phyloP scores from a whole-genome alignment of 441 rosid species.

The Gossypium davidsonii region DNA sequence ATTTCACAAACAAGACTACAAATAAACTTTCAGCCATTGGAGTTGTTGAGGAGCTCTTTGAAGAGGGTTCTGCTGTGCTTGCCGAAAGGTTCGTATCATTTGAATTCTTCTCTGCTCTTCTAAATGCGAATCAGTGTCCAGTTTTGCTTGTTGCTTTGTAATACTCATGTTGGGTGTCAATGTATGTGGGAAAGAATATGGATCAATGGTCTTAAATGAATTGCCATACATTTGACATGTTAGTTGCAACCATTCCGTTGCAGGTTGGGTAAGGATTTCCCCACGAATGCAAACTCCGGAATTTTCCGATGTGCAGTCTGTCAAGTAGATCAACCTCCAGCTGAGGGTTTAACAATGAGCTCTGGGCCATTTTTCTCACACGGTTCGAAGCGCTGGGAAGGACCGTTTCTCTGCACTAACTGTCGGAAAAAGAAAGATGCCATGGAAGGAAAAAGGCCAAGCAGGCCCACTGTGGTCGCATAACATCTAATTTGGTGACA shows the following conservation, averaged over 20 bases:
- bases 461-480: conserved; percentile 42
- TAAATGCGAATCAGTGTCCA: neutral
- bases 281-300: conserved; percentile 43
- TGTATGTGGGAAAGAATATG: neutral
- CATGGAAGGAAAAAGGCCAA: conserved; percentile 90
- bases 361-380: conserved; percentile 55
- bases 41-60: conserved; percentile 92
- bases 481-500: conserved; percentile 27
- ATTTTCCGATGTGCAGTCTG: conserved; percentile 85
- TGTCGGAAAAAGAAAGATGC: conserved; percentile 94
- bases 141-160: neutral
- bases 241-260: conserved; percentile 9
- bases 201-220: neutral
- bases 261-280: conserved; percentile 83
- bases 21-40: conserved; percentile 89
- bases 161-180: too few species aligned
- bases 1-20: conserved; percentile 44
- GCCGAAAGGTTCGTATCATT: conserved; percentile 63
- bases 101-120: neutral
- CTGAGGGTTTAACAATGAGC: conserved; percentile 45
- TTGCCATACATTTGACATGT: neutral
- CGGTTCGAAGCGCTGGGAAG: conserved; percentile 77
- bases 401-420: conserved; percentile 74
- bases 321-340: conserved; percentile 73
- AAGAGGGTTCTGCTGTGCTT: conserved; percentile 97